Base-by-base conservation (phyloP, 2,329 filamentous ascomycete genomes). In the Sporothrix brasiliensis region DNA sequence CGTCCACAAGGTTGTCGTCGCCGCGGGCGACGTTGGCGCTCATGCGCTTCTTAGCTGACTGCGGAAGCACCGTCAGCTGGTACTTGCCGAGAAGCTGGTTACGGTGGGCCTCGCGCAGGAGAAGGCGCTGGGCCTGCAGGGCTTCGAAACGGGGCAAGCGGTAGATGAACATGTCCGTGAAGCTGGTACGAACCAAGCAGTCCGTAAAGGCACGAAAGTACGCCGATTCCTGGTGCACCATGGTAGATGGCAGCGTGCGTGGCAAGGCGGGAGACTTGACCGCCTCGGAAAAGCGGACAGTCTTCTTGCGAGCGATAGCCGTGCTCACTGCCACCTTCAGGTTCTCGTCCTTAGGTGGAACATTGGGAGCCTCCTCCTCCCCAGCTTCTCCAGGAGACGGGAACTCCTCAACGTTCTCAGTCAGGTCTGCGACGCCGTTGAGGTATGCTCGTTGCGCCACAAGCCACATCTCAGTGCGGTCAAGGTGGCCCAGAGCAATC, bases 201-300 rank as follows among this genome's bases (percentile, higher is more conserved):
- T 91, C 89, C 75, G 93, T 89, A 79, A 97, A 97, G 11, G 93
- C 93, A 72, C 92, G 90, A 81, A 93, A 94, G 80, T 97, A 97
- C 5, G 94, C 91, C 3, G 91, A 90, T 76, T 95, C 92, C 77
- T 87, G 83, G 70, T 83, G 84, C 30, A 79, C 70, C 41, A 89
- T 79, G 80, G 85, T 81, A 69, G 85, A 81, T 11, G 86, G 86
- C 21, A 88, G 80, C 49, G 79, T 80, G 75, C 83, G 83, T 30
- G 85, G 84, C 54, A 83, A 79, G 50, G 73, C 44, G 72, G 78
- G 81, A 75, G 79, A 79, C 53, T 80, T 80, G 72, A 83, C 80
- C 69, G 81, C 80, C 72, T 88, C 84, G 1, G 89, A 90, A 77
- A 94, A 94, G 68, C 89, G 90, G 44, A 94, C 92, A 0, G 87